These are phyloP conservation scores for Forsythia viridissima DNA, from an alignment of 257 asterid species.

Conservation along the genomic window DNA sequence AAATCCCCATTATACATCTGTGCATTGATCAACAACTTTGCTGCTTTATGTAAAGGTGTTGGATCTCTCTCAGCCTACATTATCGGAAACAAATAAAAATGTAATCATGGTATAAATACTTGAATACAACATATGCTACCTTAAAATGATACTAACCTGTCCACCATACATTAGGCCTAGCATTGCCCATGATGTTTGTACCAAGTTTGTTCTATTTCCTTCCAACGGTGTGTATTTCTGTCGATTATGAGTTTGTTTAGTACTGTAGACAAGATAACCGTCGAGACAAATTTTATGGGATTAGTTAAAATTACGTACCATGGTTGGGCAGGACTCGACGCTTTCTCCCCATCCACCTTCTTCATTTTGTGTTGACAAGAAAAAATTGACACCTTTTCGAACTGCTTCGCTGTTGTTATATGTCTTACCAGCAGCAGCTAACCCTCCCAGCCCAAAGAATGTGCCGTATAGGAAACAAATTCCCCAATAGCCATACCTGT, in stretches of 20 bases:
- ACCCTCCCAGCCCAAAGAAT: slow-evolving; percentile 52
- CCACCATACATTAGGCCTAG: slow-evolving; percentile 78
- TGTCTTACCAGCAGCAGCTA: slow-evolving; percentile 56
- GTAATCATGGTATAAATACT: too few relatives aligned
- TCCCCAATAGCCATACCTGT: slow-evolving; percentile 83
- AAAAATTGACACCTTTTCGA: slow-evolving; percentile 55
- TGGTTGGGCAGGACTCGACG: slow-evolving; percentile 70
- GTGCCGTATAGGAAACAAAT: slow-evolving; percentile 77
- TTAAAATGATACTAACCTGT: slow-evolving; percentile 44
- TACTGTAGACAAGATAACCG: too few relatives aligned
- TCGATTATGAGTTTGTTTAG: too few relatives aligned
- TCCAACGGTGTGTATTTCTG: slow-evolving; percentile 76
- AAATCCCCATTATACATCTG: slow-evolving; percentile 80
- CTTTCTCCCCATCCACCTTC: slow-evolving; percentile 94
- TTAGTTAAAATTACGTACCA: slow-evolving; percentile 30
- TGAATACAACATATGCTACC: neutral
- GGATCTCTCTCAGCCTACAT: slow-evolving; percentile 70
- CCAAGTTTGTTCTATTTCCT: slow-evolving; percentile 72
- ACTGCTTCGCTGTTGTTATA: slow-evolving; percentile 52
- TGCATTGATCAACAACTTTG: slow-evolving; percentile 68
- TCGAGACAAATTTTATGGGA: too few relatives aligned
- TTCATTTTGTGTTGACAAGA: slow-evolving; percentile 55
- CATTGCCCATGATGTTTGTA: slow-evolving; percentile 91
- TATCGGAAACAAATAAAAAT: neutral
- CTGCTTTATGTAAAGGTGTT: slow-evolving; percentile 66